These are phyloP conservation scores for Crepidotus variabilis DNA, from an alignment of 768 basidiomycete genomes.

Conservation along the genomic window DNA sequence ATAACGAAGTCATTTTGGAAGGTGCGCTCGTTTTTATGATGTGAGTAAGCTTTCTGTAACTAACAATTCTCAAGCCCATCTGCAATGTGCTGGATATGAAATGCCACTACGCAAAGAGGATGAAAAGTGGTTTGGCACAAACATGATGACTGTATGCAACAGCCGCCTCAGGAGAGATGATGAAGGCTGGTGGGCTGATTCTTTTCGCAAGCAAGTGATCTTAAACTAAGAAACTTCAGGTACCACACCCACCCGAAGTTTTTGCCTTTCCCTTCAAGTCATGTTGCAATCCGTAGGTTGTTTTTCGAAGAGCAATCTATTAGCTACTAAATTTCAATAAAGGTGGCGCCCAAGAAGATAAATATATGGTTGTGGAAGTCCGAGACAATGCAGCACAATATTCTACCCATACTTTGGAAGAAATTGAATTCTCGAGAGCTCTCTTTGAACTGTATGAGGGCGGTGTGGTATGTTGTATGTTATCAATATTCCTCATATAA, in stretches of 20 bases:
- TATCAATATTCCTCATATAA: neutral
- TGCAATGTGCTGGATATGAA: constrained; percentile 86
- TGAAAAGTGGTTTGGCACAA: constrained; percentile 66
- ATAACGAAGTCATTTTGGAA: constrained; percentile 73
- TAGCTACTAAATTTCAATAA: neutral
- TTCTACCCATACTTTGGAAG: constrained; percentile 58
- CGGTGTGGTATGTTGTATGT: constrained; percentile 54
- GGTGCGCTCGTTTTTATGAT: constrained; percentile 20
- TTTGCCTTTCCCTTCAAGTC: constrained; percentile 70
- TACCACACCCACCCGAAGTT: constrained; percentile 80
- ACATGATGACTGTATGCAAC: constrained; percentile 56
- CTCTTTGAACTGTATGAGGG: constrained; percentile 90
- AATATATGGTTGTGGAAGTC: constrained; percentile 70
- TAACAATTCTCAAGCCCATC: constrained; percentile 47
- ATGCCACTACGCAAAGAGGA: constrained; percentile 75
- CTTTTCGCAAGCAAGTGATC: neutral
- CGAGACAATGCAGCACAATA: constrained; percentile 31
- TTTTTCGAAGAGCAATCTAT: neutral
- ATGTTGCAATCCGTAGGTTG: constrained; percentile 61
- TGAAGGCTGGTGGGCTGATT: constrained; percentile 68
- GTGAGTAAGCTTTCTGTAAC: neutral
- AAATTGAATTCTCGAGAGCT: constrained; percentile 78
- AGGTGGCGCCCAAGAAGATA: constrained; percentile 72
- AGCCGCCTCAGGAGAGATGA: constrained; percentile 57
- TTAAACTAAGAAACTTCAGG: constrained; percentile 39